Percentiles rank a stretch among this genome's conserved stretches.
Evolutionary conservation across 345 rosid species (phyloP).

Genomic region (Euphorbia pulcherrima): DNA sequence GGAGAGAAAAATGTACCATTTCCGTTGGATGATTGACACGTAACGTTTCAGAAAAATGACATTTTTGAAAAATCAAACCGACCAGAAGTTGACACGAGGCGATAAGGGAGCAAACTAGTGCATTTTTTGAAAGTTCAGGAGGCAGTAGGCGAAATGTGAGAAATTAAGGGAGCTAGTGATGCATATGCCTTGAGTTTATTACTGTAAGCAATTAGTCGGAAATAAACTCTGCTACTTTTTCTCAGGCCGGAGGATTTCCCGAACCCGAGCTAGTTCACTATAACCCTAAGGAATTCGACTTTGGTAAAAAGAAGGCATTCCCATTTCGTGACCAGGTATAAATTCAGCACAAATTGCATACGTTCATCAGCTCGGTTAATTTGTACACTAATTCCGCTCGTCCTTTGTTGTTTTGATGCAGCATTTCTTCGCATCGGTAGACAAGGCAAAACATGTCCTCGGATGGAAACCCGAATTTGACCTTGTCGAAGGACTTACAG

Average conservation of each 20-base stretch:
- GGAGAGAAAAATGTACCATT: no score
- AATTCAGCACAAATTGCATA: constrained; percentile 1
- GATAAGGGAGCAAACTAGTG: no score
- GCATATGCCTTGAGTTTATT: neutral
- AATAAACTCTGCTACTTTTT: constrained; percentile 1
- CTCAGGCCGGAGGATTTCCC: constrained; percentile 91
- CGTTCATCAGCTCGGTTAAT: neutral
- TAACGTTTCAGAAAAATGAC: no score
- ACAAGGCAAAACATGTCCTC: constrained; percentile 78
- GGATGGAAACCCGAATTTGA: constrained; percentile 76
- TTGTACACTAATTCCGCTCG: neutral
- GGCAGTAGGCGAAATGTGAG: no score
- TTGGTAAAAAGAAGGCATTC: constrained; percentile 94
- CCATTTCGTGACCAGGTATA: constrained; percentile 99
- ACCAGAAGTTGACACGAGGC: no score
- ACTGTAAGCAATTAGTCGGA: neutral
- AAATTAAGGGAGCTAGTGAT: no score
- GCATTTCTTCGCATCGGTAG: constrained; percentile 95
- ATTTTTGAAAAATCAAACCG: no score
- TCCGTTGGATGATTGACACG: no score
- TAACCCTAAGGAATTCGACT: constrained; percentile 87
- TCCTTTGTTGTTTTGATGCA: constrained; percentile 29
- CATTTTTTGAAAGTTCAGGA: no score
- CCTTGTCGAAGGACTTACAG: constrained; percentile 89
- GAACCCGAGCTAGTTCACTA: constrained; percentile 85